These are phyloP conservation scores for Gyrodon lividus DNA, from an alignment of 768 basidiomycete genomes.

Conservation along the genomic window DNA sequence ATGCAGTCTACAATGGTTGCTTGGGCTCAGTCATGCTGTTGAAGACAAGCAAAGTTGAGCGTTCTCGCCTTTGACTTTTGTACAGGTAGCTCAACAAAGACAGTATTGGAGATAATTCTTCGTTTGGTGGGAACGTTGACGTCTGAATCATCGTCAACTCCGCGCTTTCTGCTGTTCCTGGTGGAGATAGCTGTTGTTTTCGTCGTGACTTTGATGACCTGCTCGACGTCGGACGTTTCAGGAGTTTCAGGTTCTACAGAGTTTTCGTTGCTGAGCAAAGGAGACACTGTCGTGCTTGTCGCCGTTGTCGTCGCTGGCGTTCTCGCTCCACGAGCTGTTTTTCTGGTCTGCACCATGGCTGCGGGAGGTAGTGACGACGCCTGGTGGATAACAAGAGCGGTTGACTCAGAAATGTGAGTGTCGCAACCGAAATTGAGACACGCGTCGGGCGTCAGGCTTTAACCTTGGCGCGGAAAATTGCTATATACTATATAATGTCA, in stretches of 20 bases:
- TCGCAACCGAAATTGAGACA: conserved; percentile 6
- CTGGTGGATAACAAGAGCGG: conserved; percentile 12
- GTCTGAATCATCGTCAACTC: conserved; percentile 36
- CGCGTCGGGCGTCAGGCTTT: conserved; percentile 15
- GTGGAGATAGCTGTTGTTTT: conserved; percentile 5
- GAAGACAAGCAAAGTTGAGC: not conserved
- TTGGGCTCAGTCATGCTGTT: conserved; percentile 15
- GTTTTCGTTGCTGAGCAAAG: conserved; percentile 47
- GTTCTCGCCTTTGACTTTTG: conserved; percentile 27
- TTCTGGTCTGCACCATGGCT: conserved; percentile 27
- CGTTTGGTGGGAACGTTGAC: conserved; percentile 27
- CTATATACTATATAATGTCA: conserved; percentile 10
- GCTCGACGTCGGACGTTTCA: conserved; percentile 44
- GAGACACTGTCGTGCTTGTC: conserved; percentile 46
- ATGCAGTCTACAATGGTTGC: conserved; percentile 10
- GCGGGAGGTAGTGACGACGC: not conserved
- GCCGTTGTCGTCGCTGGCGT: conserved; percentile 29
- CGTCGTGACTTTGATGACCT: not conserved
- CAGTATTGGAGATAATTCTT: conserved; percentile 32
- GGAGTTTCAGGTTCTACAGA: conserved; percentile 53
- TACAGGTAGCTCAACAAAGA: conserved; percentile 18
- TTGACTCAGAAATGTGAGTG: conserved; percentile 2
- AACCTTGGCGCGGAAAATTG: conserved; percentile 20
- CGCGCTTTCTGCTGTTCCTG: conserved; percentile 27
- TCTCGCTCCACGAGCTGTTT: conserved; percentile 7